These are phyloP conservation scores for Mycena rebaudengoi DNA, from an alignment of 768 basidiomycete genomes.

Conservation along the genomic window DNA sequence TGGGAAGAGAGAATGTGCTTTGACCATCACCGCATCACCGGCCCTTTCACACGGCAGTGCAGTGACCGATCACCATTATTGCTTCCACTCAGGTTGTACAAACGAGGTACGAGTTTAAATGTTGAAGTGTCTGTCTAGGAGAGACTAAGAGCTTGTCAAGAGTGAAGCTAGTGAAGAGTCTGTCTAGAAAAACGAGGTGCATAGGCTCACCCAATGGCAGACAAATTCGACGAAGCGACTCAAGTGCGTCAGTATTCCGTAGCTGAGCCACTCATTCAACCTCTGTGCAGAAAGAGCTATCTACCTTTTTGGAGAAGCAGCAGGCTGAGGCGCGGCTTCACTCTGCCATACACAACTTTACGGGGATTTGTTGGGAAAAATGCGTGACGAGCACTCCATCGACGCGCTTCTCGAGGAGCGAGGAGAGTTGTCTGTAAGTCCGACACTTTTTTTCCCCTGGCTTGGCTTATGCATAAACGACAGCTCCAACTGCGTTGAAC, in stretches of 20 bases:
- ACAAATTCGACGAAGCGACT: constrained; percentile 80
- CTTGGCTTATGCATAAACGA: too few species aligned
- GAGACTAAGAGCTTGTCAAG: too few species aligned
- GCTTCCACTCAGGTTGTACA: too few species aligned
- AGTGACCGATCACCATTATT: too few species aligned
- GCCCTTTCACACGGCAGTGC: too few species aligned
- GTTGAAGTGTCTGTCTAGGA: too few species aligned
- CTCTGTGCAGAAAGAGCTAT: constrained; percentile 77
- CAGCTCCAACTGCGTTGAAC: constrained; percentile 80
- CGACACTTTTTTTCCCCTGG: too few species aligned
- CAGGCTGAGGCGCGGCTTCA: constrained; percentile 73
- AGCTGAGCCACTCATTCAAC: constrained; percentile 8
- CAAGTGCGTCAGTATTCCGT: constrained; percentile 54
- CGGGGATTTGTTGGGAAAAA: constrained; percentile 92
- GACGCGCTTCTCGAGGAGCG: constrained; percentile 78
- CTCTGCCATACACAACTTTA: constrained; percentile 77
- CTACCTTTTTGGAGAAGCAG: constrained; percentile 80
- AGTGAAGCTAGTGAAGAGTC: too few species aligned
- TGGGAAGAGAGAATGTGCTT: too few species aligned
- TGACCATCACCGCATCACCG: too few species aligned
- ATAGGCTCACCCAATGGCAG: constrained; percentile 45
- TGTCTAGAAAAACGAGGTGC: too few species aligned
- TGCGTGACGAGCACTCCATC: constrained; percentile 85
- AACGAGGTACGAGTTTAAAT: too few species aligned
- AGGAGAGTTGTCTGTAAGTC: constrained; percentile 78